These are phyloP conservation scores for Quercus mongolica DNA, from an alignment of 306 rosid species.

Conservation along the genomic window DNA sequence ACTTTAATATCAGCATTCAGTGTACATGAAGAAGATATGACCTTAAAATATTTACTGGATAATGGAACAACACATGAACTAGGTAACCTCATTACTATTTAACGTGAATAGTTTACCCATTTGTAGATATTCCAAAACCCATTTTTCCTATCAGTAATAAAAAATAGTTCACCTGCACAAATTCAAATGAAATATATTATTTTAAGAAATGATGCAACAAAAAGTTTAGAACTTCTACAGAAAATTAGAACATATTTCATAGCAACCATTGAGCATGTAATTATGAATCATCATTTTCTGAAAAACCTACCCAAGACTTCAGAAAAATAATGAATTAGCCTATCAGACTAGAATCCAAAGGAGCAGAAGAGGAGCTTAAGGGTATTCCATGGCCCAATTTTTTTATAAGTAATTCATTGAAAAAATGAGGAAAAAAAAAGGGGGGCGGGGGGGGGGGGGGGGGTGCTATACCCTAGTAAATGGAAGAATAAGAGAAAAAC, in stretches of 20 bases:
- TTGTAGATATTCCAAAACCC: slow-evolving; percentile 95
- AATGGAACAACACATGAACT: not conserved
- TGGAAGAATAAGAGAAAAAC: not conserved
- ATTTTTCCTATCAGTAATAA: slow-evolving; percentile 70
- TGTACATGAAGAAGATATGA: not conserved
- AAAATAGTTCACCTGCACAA: slow-evolving; percentile 80
- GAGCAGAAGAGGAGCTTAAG: not conserved
- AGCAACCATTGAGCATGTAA: not conserved
- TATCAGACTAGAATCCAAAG: not conserved
- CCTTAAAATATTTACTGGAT: not conserved
- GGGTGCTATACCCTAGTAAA: not conserved
- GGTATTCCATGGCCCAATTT: not conserved
- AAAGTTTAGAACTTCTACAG: not conserved
- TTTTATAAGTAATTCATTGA: not conserved
- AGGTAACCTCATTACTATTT: not conserved
- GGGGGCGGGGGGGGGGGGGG: no score
- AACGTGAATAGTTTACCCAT: slow-evolving; percentile 60
- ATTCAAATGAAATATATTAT: slow-evolving; percentile 14
- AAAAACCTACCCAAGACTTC: not conserved
- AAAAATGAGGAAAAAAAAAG: not conserved
- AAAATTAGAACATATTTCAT: slow-evolving; percentile 3
- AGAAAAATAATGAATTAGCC: not conserved
- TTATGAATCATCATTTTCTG: not conserved
- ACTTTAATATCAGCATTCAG: not conserved
- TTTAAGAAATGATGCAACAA: slow-evolving; percentile 6